Evolutionary conservation across 2,329 filamentous ascomycete species (phyloP), one percentile per base, ranked within the genome.

Genomic region (Neofusicoccum kwambonambiense): DNA sequence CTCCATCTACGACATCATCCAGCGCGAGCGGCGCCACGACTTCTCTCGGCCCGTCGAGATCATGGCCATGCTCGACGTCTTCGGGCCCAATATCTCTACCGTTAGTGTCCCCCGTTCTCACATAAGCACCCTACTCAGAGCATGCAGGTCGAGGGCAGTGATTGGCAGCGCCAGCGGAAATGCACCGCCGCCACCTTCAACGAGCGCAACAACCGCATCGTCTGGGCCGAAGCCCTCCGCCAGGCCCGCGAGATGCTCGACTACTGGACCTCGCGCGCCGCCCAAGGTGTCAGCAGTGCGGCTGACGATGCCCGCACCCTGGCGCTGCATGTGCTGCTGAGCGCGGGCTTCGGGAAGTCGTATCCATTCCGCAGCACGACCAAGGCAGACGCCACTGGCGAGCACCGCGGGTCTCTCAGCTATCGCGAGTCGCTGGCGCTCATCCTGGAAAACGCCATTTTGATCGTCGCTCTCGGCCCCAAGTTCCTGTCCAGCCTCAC

Each of bases 81-180:
- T 31, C 27, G 27, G 27, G 27, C 27, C 27, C 27, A 31, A 31
- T 31, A 31, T 31, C 6, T 31, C 27, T 7, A 31, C 27, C 27
- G 27, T 31, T 5, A 31, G 27, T 31, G 4, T 31, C 27, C 27
- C 4, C 27, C 27, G 27, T 31, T 31, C 27, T 31, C 27, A 31
- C 27, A 31, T 31, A 5, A 31, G 27, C 27, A 31, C 27, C 27
- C 27, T 31, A 7, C 27, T 31, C 27, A 31, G 27, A 2, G 1
- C 27, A 31, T 31, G 39, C 39, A 41, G 39, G 39, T 41, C 39
- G 39, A 41, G 39, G 31, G 19, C 31, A n/a, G 15, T 37, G 73
- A 76, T 15, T 82, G 81, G 80, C 68, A 75, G 17, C 74, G 79
- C 35, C 80, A 83, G 64, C 74, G 80, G 6, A 77, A 75, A 58